phyloP scores from a whole-genome alignment of 1,284 basidiomycete genomes.

The Tilletia setariae region DNA sequence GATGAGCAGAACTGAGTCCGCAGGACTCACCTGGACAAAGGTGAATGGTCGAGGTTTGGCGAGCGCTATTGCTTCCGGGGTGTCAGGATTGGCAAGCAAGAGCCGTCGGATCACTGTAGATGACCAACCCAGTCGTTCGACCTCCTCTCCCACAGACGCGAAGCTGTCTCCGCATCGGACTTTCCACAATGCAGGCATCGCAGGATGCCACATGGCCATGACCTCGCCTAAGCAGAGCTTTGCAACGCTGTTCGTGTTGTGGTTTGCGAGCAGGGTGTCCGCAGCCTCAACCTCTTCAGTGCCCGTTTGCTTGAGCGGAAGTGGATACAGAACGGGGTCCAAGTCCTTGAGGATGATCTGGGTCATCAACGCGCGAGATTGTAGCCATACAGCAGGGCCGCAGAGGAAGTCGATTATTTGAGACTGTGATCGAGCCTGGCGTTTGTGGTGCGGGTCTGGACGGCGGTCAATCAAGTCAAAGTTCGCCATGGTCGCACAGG shows the following conservation, averaged over 20 bases:
- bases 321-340: not conserved
- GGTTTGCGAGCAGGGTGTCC: not conserved
- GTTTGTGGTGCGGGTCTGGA: not conserved
- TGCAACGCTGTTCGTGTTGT: slow-evolving; percentile 2
- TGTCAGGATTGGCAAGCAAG: not conserved
- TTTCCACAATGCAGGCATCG: slow-evolving; percentile 5
- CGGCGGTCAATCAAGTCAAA: not conserved
- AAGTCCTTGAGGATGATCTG: slow-evolving; percentile 15
- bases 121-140: slow-evolving; percentile 7
- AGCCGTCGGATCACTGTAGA: not conserved
- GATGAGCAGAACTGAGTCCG: not conserved
- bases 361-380: not conserved
- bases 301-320: not conserved
- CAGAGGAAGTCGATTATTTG: slow-evolving; percentile 5
- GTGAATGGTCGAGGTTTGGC: not conserved
- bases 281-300: not conserved
- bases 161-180: slow-evolving; percentile 7
- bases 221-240: not conserved
- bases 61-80: too few relatives aligned
- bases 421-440: not conserved
- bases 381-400: not conserved
- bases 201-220: slow-evolving; percentile 7
- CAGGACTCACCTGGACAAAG: slow-evolving; percentile 1
- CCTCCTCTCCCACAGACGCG: not conserved
- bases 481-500: not conserved